Evolutionary conservation across 371 early-diverging fungal genomes (phyloP), one percentile per base, ranked within the genome.

Genomic region (Globomyces sp.): DNA sequence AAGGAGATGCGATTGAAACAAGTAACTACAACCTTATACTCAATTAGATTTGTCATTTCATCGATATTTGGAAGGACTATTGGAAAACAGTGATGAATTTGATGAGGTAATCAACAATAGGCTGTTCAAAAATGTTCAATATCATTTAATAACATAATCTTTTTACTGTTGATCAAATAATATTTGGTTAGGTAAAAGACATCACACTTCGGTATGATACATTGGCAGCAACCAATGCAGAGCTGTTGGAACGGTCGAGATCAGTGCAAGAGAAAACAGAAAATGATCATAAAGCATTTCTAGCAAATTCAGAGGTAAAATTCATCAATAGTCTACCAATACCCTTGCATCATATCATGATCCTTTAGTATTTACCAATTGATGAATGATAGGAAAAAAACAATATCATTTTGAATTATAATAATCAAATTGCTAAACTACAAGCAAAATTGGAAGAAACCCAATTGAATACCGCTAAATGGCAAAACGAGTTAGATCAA

Each of bases 371-470:
- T 13, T 24, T 24, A 24, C 24, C 24, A 24, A 24, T 24, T 24
- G 24, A 24, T 24, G 24, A 24, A 40, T 51, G 13, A 4, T 42
- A 80, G 79, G 78, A 77, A 66, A 78, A 79, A 57, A 85, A 83
- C 74, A 82, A 77, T 41, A 51, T 71, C 6, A 82, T 83, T 6
- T 69, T 85, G 4, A 82, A 81, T 66, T 72, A 71, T 71, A 85
- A 85, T 74, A 85, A 85, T 67, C 74, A 78, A 49, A 78, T 85
- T 48, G 83, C 85, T 10, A 78, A 71, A 60, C 71, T 85, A 24
- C 83, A 85, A 66, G 69, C 76, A 0, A 68, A 68, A 49, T 72
- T 83, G 34, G 85, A 85, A 57, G 82, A 82, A 46, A 47, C 73
- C 8, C 80, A 82, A 64, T 41, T 58, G 45, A 57, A 70, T 34